A percentile compares a stretch with the other conserved stretches of the same genome.
phyloP scores from a whole-genome alignment of 1,139 yeast genomes.

The Cylindricascospora bacillispora region DNA sequence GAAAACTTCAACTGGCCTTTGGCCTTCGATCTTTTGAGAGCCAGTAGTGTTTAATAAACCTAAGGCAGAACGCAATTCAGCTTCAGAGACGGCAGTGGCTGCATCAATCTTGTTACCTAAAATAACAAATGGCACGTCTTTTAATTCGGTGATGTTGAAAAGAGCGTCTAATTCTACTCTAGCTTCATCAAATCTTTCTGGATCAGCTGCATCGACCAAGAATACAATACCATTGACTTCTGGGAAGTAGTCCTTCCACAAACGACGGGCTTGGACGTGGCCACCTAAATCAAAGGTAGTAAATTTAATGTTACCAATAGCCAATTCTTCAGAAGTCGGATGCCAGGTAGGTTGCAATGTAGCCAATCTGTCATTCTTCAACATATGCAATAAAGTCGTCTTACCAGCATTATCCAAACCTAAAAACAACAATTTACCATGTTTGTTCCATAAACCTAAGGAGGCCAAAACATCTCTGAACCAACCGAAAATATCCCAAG shows the following conservation, averaged over 20 bases:
- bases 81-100: constrained; percentile 88
- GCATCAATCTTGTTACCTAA: constrained; percentile 96
- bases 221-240: constrained; percentile 96
- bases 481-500: background rate
- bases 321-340: constrained; percentile 96
- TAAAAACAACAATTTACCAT: constrained; percentile 86
- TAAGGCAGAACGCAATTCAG: constrained; percentile 82
- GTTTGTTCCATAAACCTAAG: constrained; percentile 93
- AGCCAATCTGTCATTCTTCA: constrained; percentile 93
- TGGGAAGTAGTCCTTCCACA: constrained; percentile 99
- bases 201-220: constrained; percentile 94
- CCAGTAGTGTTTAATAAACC: constrained; percentile 88
- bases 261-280: constrained; percentile 95
- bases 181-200: constrained; percentile 89
- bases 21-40: constrained; percentile 56
- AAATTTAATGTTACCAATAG: constrained; percentile 91
- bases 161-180: constrained; percentile 89
- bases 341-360: constrained; percentile 96
- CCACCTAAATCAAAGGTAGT: constrained; percentile 98
- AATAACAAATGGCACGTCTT: constrained; percentile 79
- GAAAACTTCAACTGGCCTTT: constrained; percentile 88
- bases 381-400: constrained; percentile 92
- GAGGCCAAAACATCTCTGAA: constrained; percentile 87
- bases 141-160: constrained; percentile 82
- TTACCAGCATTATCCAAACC: constrained; percentile 99